Evolutionary conservation across 2,329 filamentous ascomycete species (phyloP), one percentile per base, ranked within the genome.

Genomic region (Stagonosporopsis cucurbitacearum): DNA sequence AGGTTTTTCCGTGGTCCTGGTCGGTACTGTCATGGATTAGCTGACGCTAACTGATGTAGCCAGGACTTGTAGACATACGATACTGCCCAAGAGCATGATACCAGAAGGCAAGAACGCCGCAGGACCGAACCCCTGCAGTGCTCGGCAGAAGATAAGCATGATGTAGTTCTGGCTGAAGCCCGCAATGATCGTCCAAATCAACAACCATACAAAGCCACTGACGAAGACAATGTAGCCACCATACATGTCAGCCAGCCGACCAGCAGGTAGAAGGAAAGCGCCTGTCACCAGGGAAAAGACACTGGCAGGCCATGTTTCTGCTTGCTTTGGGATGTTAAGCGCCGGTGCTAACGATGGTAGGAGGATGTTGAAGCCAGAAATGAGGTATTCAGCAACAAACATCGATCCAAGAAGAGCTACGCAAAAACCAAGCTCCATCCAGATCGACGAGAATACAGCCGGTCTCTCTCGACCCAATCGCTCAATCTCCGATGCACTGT

Each of bases 131-230:
- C 90, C 90, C 72, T 92, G 89, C 39, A 92, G 76, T 8, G 89
- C 89, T 48, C 90, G 87, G 68, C 87, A 90, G 50, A 89, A 79
- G 62, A 91, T 88, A 58, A 93, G 80, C 86, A 92, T 90, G 46
- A 85, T 72, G 57, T 87, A 82, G 73, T 84, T 88, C 50, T 79
- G 77, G 55, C 86, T 87, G 75, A 93, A 91, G 11, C 90, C 90
- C 15, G 83, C 84, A 50, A 91, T 77, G 49, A 93, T 75, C 9
- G 85, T 87, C 85, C 89, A 93, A 33, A 88, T 59, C 7, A 85
- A 72, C 46, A 91, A 83, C 90, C 90, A 84, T 4, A 71, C 62
- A 55, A 77, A 82, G 0, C 89, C 88, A 50, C 83, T 81, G 0
- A 88, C 81, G 53, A 91, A 85, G 1, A 92, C 80, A 1, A 88